Conservation (phyloP, 148 eudicot species). For the Suaeda aralocaspica region DNA sequence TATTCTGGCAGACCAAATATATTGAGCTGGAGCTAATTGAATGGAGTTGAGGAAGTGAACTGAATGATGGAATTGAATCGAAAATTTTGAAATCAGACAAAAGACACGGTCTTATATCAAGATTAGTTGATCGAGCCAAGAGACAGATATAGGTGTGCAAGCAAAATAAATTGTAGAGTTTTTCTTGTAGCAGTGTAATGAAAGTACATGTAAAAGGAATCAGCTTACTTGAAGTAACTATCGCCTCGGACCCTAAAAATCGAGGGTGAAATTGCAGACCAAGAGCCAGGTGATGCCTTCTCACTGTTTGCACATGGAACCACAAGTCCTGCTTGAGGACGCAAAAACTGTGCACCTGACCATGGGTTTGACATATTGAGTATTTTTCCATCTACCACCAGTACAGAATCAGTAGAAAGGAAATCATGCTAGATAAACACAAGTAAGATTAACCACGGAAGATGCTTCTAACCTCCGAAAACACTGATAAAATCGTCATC, state of each 20-base stretch:
- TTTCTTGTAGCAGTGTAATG: too few relatives aligned
- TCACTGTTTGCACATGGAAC: slow-evolving; percentile 43
- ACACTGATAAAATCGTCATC: slow-evolving; percentile 82
- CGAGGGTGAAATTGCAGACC: slow-evolving; percentile 62
- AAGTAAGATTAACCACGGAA: background rate
- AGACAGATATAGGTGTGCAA: background rate
- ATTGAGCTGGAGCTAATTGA: too few relatives aligned
- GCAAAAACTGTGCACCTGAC: slow-evolving; percentile 44
- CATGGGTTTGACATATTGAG: slow-evolving; percentile 29
- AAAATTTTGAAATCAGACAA: too few relatives aligned
- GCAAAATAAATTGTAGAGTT: too few relatives aligned
- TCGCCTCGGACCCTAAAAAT: slow-evolving; percentile 70
- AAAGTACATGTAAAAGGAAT: too few relatives aligned
- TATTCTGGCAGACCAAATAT: background rate
- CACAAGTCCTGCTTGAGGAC: slow-evolving; percentile 53
- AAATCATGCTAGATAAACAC: background rate
- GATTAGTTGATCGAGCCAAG: background rate
- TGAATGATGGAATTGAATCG: too few relatives aligned
- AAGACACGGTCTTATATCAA: too few relatives aligned
- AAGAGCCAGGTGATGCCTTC: slow-evolving; percentile 47
- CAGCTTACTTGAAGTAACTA: slow-evolving; percentile 57
- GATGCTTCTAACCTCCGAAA: slow-evolving; percentile 45
- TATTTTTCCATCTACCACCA: slow-evolving; percentile 29
- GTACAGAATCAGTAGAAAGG: slow-evolving; percentile 12
- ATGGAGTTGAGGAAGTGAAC: too few relatives aligned